Base-by-base conservation (phyloP, 2,329 filamentous ascomycete species). In the Bipolaris zeicola region DNA sequence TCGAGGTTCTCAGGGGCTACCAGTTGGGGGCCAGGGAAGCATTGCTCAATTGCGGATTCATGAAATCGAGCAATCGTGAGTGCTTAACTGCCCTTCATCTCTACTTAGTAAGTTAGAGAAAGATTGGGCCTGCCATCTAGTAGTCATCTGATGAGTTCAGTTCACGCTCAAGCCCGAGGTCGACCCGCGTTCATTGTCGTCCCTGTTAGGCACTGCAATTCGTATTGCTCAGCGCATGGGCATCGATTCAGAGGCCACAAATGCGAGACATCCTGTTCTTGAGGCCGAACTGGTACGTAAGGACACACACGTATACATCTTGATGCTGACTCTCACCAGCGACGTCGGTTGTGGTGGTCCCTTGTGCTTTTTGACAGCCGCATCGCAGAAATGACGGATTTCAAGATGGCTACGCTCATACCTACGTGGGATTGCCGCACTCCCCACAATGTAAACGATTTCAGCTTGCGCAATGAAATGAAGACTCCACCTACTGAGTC, bases 11-110 rank as follows among this genome's bases (percentile, higher is more conserved):
- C 18, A 77, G 77, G 43, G 81, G 81, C 36, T 89, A 87, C 68
- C 82, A 85, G 11, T 84, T 86, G 64, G 86, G 82, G 7, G 78
- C 84, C 16, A 84, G 87, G 65, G 86, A 89, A 69, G 84, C 86
- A 5, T 73, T 89, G 18, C 80, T 86, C 5, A 81, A 48, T 67
- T 88, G 54, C 82, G 87, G 72, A 78, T 85, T 38, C 77, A 82
- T 60, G 73, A 83, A 39, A 69, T 87, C 34, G 83, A 85, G 67
- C 65, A 87, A 58, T 80, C 85, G 55, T 73, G 82, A 79, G 70
- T 78, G 70, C 78, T 68, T 87, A 63, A 82, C 80, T 1, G 83
- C 83, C 13, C 76, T 84, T 7, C 81, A 76, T 60, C 76, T 87
- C 4, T 86, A 85, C 58, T 65, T 86, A 26, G 83, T 85, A 71